Evolutionary conservation across 306 rosid species (phyloP), one percentile per base, ranked within the genome.

Genomic region (Vigna reflexopilosa): DNA sequence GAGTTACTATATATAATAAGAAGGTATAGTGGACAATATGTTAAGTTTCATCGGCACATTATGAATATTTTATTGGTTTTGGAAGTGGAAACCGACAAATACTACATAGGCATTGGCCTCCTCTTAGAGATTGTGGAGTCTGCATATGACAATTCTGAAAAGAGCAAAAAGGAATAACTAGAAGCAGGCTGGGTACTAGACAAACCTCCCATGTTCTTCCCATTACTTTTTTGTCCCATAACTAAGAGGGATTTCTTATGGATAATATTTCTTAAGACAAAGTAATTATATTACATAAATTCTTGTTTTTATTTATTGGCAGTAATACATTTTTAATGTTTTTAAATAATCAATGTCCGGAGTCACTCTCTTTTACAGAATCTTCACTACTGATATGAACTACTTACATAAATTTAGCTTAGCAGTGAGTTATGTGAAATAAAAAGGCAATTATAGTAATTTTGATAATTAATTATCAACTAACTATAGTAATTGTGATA

Each of bases 1-100:
- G 80, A 49, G 85, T 76, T 64, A 40, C 83, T 84, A 85, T 79
- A 78, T 81, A 80, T 83, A 85, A 78, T 73, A 76, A 72, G 36
- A 71, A 73, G 65, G 6, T 44, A 47, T 77, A 85, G 93, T 86
- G 93, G 92, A 82, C 72, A 77, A 83, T 72, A 71, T 83, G 81
- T 70, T 42, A 83, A 90, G 77, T 81, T 86, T 78, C 34, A 77
- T 55, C 11, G 54, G 77, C 85, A 76, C 84, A 70, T 54, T 38
- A 36, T 67, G 44, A 67, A 19, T 76, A 8, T 73, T 87, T 87
- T 84, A 80, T 73, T 54, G 86, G 80, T 61, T 83, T 76, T 16
- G 56, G 91, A 86, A 83, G 89, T 80, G 92, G 91, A 88, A 89
- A 78, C 91, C 92, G 88, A 85, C 91, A 90, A 87, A 80, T 82